Evolutionary conservation across 768 basidiomycete species (phyloP).

Genomic region (Pleurotus citrinopileatus): DNA sequence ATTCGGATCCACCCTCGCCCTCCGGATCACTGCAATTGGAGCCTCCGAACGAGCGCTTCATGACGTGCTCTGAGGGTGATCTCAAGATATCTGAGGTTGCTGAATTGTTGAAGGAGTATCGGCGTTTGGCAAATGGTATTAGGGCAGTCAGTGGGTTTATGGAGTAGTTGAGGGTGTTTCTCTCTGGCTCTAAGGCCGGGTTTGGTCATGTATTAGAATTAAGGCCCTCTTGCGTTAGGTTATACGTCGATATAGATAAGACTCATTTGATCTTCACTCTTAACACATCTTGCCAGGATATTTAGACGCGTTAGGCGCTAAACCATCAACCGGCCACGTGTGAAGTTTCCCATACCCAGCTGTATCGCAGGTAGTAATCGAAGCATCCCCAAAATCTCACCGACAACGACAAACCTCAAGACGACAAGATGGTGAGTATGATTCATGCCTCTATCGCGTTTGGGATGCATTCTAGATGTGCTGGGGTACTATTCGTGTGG

Average conservation of each 20-base stretch:
- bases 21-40: conserved; percentile 38
- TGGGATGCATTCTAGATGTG: not conserved
- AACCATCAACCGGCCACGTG: no score
- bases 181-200: no score
- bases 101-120: conserved; percentile 79
- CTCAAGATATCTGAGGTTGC: conserved; percentile 78
- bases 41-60: conserved; percentile 67
- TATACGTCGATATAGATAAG: no score
- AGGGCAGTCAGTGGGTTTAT: conserved; percentile 58
- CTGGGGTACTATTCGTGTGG: not conserved
- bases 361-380: conserved; percentile 10
- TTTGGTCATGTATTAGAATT: no score
- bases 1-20: conserved; percentile 37
- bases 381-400: conserved; percentile 14
- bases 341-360: conserved; percentile 18
- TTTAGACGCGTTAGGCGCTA: no score
- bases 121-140: conserved; percentile 69
- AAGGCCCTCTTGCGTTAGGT: no score
- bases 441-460: not conserved
- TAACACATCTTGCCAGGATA: no score
- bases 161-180: no score
- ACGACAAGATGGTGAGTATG: conserved; percentile 13
- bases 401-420: conserved; percentile 18
- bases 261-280: no score
- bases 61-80: conserved; percentile 74